phyloP scores from a whole-genome alignment of 2,329 filamentous ascomycete species.

The Nemania serpens region DNA sequence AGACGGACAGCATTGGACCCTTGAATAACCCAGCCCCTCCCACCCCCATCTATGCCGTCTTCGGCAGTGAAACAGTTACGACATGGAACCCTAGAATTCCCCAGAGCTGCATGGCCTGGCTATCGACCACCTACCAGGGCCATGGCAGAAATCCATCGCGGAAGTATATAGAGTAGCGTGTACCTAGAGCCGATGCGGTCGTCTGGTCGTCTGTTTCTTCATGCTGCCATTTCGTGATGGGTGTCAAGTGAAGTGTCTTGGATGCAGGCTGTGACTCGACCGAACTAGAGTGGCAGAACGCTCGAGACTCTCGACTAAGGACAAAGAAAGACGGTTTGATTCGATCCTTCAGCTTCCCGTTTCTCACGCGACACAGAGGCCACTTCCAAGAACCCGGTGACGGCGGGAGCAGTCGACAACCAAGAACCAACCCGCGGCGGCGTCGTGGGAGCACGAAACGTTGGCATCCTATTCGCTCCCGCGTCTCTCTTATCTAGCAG shows the following conservation, averaged over 20 bases:
- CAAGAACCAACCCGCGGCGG: conserved; percentile 33
- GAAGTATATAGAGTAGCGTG: neutral
- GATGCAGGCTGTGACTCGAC: conserved; percentile 1
- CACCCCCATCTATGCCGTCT: conserved; percentile 16
- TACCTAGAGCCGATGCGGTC: conserved; percentile 1
- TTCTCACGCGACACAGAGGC: conserved; percentile 29
- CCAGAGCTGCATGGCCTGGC: neutral
- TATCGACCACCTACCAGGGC: neutral
- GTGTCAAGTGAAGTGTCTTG: neutral
- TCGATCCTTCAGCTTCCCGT: conserved; percentile 12
- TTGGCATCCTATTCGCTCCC: conserved; percentile 38
- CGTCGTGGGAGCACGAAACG: conserved; percentile 24
- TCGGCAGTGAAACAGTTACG: conserved; percentile 15
- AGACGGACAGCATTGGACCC: neutral
- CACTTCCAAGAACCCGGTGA: conserved; percentile 17
- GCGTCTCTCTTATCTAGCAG: conserved; percentile 38
- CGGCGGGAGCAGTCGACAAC: neutral
- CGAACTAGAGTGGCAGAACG: conserved; percentile 12
- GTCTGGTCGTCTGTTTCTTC: conserved; percentile 4
- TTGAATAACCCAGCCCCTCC: neutral
- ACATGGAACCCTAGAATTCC: conserved; percentile 6
- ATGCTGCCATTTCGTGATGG: neutral
- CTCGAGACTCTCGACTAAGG: conserved; percentile 23
- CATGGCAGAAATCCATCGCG: neutral
- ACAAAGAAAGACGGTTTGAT: neutral